Base-by-base conservation (phyloP, 225 moss, liverwort and hornwort genomes). In the Neckera pumila region DNA sequence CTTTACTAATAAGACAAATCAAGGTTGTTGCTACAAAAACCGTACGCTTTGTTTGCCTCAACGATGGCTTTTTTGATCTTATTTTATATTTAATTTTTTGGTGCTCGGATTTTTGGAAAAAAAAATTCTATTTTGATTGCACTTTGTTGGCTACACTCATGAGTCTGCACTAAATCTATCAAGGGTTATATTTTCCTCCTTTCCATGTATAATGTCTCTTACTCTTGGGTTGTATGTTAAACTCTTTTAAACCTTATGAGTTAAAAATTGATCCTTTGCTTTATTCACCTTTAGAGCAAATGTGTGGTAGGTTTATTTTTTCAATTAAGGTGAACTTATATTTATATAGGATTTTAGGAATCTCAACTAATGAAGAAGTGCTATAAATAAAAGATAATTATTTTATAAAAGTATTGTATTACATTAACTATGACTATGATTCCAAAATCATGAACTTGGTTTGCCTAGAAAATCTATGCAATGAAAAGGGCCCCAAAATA, bases 1-100 rank as follows among this genome's bases (percentile, higher is more conserved):
- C 53, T 17, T 18, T 7, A 28, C 16, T 73, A 11, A 17, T 43
- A 9, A 3, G 11, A 43, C 30, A 31, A 47, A 74, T 74, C 0
- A 7, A 0, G 18, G 12, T 31, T 0, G 2, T 47, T 1, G 0
- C n/a, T n/a, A n/a, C n/a, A n/a, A n/a, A n/a, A n/a, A n/a, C 4
- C 2, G 18, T 17, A 17, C 2, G 0, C 4, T 43, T 42, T 10
- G 2, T 45, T 73, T 10, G 30, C 10, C 2, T 28, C 6, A 17
- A 30, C 45, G 17, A 18, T 73, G 17, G 10, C 1, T 1, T 47
- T 47, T 45, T 31, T 31, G 1, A 47, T 45, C 7, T 47, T 47
- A 3, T 7, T 47, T 73, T 42, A 11, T 47, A 28, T 74, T 43
- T 16, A 28, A 12, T 28, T 10, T 45, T 45, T 6, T 2, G 3